A percentile compares a stretch with the other conserved stretches of the same genome.
These are phyloP conservation scores for Lasiosphaeria miniovina DNA, from an alignment of 495 filamentous ascomycete species.

Conservation along the genomic window DNA sequence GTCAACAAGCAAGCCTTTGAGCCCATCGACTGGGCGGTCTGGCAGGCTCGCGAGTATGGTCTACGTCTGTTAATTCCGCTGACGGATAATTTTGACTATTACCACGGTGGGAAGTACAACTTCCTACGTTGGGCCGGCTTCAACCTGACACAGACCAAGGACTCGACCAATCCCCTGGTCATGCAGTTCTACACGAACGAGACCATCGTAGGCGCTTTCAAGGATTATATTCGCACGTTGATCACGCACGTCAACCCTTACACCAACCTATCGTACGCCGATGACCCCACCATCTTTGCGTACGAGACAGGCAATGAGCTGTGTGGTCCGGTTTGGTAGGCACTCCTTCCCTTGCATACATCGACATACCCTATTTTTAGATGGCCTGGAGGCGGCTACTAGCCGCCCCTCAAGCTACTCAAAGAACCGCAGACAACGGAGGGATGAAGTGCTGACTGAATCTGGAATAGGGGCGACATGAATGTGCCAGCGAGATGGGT, in stretches of 20 bases:
- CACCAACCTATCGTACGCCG: constrained; percentile 53
- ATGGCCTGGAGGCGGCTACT: constrained; percentile 20
- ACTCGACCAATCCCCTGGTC: constrained; percentile 39
- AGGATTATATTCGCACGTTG: constrained; percentile 49
- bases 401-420: background rate
- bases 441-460: constrained; percentile 4
- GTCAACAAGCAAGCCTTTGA: constrained; percentile 50
- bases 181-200: constrained; percentile 54
- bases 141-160: constrained; percentile 38
- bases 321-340: constrained; percentile 41
- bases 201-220: constrained; percentile 46
- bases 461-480: constrained; percentile 26
- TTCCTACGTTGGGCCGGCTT: constrained; percentile 54
- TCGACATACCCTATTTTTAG: no score
- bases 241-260: constrained; percentile 52
- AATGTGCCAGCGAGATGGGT: constrained; percentile 50
- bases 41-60: constrained; percentile 49
- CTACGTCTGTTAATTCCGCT: constrained; percentile 49
- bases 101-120: constrained; percentile 57
- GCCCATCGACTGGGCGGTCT: constrained; percentile 53
- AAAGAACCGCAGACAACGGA: background rate
- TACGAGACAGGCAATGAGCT: constrained; percentile 58
- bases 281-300: constrained; percentile 55
- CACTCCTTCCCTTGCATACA: background rate
- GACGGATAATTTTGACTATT: constrained; percentile 52